Percentiles rank a stretch among this genome's conserved stretches.
Evolutionary conservation across 2,329 filamentous ascomycete species (phyloP).

Genomic region (Daldinia sp.): DNA sequence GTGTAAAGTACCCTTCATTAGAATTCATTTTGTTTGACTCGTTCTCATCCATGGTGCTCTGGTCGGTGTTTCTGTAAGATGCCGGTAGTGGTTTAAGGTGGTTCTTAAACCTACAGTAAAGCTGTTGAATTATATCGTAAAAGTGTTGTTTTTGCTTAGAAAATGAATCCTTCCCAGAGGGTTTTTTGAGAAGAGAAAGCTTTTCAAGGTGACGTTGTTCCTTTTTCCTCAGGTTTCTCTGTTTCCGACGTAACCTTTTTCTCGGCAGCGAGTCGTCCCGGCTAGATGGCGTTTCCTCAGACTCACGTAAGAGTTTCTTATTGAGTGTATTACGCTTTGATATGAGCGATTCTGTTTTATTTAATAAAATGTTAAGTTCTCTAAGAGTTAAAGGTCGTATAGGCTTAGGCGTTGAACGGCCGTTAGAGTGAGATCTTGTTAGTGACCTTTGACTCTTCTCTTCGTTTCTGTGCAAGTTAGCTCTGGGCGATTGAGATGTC

Average conservation of each 20-base stretch:
- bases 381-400: conserved; percentile 35
- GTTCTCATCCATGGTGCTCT: background rate
- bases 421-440: conserved; percentile 8
- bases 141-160: background rate
- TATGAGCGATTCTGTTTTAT: conserved; percentile 28
- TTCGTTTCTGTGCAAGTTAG: background rate
- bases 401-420: conserved; percentile 21
- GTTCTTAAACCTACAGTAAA: background rate
- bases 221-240: conserved; percentile 26
- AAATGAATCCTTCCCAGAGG: conserved; percentile 37
- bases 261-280: conserved; percentile 32
- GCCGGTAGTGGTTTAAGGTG: background rate
- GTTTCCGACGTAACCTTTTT: conserved; percentile 34
- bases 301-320: conserved; percentile 31
- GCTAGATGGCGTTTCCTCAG: conserved; percentile 14
- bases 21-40: conserved; percentile 6
- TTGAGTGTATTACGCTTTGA: conserved; percentile 30
- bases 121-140: background rate
- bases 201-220: conserved; percentile 38
- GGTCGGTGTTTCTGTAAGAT: background rate
- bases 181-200: conserved; percentile 31
- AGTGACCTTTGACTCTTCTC: conserved; percentile 7
- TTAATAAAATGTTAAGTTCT: conserved; percentile 23
- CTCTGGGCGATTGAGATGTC: conserved; percentile 8
- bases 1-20: background rate